Conservation (phyloP, 331 rosid species). For the Spiraea crenata region DNA sequence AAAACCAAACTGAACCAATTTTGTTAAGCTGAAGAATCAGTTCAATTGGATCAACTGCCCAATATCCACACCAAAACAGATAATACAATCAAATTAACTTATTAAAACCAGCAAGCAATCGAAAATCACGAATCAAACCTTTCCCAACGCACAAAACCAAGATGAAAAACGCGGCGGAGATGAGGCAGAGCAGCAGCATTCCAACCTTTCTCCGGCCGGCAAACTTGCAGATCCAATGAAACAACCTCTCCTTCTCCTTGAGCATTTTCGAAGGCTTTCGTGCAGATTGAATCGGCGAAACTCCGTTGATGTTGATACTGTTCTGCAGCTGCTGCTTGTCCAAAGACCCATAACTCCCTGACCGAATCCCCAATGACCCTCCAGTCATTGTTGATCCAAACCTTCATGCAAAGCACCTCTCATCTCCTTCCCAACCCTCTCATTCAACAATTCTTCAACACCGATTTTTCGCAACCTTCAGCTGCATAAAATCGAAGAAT, state of each 20-base stretch:
- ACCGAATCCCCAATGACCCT: conserved; percentile 87
- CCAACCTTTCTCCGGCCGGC: conserved; percentile 85
- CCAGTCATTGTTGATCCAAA: conserved; percentile 68
- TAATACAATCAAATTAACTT: conserved; percentile 11
- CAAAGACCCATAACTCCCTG: conserved; percentile 79
- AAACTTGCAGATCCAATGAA: conserved; percentile 81
- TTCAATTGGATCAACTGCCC: not conserved
- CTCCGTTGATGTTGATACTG: conserved; percentile 25
- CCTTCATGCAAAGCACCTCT: conserved; percentile 37
- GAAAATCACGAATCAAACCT: conserved; percentile 44
- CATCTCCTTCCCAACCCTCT: conserved; percentile 47
- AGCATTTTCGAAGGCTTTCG: conserved; percentile 78
- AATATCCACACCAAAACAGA: not conserved
- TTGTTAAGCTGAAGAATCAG: not conserved
- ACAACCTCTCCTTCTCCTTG: conserved; percentile 74
- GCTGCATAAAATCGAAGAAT: conserved; percentile 12
- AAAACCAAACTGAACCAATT: conserved; percentile 1
- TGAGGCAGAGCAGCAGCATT: conserved; percentile 77
- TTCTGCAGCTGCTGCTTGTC: conserved; percentile 75
- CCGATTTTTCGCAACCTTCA: conserved; percentile 13
- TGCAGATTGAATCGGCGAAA: conserved; percentile 59
- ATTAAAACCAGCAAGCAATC: not conserved
- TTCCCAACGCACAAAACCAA: conserved; percentile 85
- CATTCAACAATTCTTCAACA: conserved; percentile 18
- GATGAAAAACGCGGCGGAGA: conserved; percentile 74